These are phyloP conservation scores for Excoecaria cochinchinensis DNA, from an alignment of 345 rosid genomes.

Conservation along the genomic window DNA sequence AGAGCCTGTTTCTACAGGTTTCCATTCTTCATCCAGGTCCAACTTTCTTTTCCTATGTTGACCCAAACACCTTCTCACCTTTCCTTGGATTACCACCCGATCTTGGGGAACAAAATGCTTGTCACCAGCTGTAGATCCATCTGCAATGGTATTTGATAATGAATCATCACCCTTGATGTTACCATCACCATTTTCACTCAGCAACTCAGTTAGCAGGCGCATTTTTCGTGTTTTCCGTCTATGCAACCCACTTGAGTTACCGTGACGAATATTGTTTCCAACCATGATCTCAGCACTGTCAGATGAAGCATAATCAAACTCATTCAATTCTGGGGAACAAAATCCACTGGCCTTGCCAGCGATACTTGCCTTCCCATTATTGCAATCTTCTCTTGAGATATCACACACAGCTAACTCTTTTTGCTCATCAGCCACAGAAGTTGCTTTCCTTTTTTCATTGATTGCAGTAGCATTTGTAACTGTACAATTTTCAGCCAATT, in stretches of 20 bases:
- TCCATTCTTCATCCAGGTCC: conserved; percentile 43
- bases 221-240: conserved; percentile 65
- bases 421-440: conserved; percentile 23
- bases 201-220: conserved; percentile 72
- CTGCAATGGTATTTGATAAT: conserved; percentile 28
- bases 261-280: conserved; percentile 27
- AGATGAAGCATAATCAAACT: conserved; percentile 42
- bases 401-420: conserved; percentile 29
- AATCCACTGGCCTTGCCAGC: conserved; percentile 32
- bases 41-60: conserved; percentile 59
- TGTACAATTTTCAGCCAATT: conserved; percentile 16
- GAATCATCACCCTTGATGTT: conserved; percentile 33
- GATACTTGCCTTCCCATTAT: conserved; percentile 32
- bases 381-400: conserved; percentile 29
- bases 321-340: conserved; percentile 40
- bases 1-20: conserved; percentile 33
- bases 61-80: conserved; percentile 25
- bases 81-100: conserved; percentile 24
- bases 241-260: conserved; percentile 41
- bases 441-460: conserved; percentile 25
- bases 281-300: conserved; percentile 50
- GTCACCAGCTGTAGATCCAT: conserved; percentile 29
- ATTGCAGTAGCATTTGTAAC: conserved; percentile 21
- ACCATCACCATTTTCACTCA: conserved; percentile 42
- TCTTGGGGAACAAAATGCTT: conserved; percentile 22